Conservation (phyloP, 2,329 filamentous ascomycete species). For the Cadophora luteo-olivacea region DNA sequence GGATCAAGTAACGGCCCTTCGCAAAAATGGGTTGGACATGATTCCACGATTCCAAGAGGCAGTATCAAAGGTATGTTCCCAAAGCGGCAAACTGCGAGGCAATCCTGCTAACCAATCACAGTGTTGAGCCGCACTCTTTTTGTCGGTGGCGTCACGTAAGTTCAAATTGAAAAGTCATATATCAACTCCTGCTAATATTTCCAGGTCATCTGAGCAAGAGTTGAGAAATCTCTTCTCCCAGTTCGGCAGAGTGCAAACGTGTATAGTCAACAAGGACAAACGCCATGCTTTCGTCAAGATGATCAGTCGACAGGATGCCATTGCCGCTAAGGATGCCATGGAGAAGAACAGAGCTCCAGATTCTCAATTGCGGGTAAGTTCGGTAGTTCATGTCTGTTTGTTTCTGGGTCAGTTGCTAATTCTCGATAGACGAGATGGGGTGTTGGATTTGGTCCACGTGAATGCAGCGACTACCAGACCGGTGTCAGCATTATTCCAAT, state of each 20-base stretch:
- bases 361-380: conserved; percentile 49
- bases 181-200: conserved; percentile 40
- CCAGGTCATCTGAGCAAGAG: conserved; percentile 78
- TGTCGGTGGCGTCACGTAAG: conserved; percentile 91
- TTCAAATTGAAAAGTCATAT: conserved; percentile 37
- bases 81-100: neutral
- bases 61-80: conserved; percentile 72
- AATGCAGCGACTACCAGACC: conserved; percentile 94
- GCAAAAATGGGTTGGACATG: conserved; percentile 82
- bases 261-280: conserved; percentile 98
- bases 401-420: conserved; percentile 38
- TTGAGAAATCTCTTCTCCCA: conserved; percentile 80
- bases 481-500: conserved; percentile 95
- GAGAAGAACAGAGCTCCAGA: conserved; percentile 77
- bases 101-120: conserved; percentile 42
- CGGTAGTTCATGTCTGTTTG: neutral
- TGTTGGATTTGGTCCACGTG: conserved; percentile 93
- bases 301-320: conserved; percentile 85
- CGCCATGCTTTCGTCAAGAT: conserved; percentile 99
- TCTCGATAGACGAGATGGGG: conserved; percentile 84
- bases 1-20: conserved; percentile 49
- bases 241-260: conserved; percentile 91
- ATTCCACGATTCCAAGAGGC: conserved; percentile 74
- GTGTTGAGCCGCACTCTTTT: conserved; percentile 95
- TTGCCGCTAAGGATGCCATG: conserved; percentile 85